A percentile compares a stretch with the other conserved stretches of the same genome.
Conservation (phyloP, 352 stramenopile genomes). For the Pythium dissotocum region DNA sequence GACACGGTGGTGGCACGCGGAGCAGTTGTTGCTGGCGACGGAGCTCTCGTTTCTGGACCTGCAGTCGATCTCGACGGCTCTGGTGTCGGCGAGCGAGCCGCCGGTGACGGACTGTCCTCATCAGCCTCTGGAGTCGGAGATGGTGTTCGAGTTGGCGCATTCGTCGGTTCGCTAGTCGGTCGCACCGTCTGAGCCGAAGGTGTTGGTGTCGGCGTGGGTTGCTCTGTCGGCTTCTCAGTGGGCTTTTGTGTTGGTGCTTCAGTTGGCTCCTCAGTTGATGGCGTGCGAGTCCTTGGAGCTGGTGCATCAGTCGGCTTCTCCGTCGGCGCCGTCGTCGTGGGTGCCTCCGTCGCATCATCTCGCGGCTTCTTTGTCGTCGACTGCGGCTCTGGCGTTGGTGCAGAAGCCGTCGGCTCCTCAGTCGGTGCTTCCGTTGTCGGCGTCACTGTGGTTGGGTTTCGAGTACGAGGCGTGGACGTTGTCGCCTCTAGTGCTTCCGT, state of each 20-base stretch:
- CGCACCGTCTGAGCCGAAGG: not conserved
- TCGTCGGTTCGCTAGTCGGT: not conserved
- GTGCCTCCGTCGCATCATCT: no score
- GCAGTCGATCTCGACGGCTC: conserved; percentile 1
- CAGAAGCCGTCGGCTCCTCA: no score
- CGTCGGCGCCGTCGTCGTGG: no score
- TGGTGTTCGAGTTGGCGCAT: not conserved
- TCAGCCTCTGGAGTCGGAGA: not conserved
- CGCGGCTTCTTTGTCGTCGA: no score
- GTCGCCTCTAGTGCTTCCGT: no score
- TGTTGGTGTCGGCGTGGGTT: not conserved
- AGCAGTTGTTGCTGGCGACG: not conserved
- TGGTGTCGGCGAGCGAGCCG: not conserved
- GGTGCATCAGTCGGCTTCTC: no score
- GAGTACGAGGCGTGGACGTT: no score
- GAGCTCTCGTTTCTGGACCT: not conserved
- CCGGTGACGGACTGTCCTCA: not conserved
- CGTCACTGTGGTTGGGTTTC: no score
- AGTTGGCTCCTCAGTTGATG: not conserved
- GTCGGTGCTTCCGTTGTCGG: no score
- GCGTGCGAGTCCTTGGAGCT: no score
- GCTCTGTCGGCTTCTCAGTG: not conserved
- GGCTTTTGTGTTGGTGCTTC: not conserved
- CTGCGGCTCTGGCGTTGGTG: not conserved
- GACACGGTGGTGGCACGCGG: not conserved